Conservation (phyloP, 2,329 filamentous ascomycete species). For the Colletotrichum euphorbiae region DNA sequence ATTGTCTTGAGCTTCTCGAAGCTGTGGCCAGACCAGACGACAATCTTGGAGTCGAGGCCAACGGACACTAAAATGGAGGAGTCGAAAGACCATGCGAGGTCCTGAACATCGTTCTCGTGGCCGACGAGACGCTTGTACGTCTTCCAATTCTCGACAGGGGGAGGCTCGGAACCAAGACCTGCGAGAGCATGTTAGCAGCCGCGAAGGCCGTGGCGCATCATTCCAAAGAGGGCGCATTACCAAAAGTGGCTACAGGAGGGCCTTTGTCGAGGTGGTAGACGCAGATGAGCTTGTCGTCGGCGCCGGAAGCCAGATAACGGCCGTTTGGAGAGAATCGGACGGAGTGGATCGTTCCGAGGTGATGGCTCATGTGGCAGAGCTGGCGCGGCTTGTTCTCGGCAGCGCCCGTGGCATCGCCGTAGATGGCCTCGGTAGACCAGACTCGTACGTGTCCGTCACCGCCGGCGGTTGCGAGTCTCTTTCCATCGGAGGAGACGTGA, state of each 20-base stretch:
- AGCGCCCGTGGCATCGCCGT: conserved; percentile 63
- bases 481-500: conserved; percentile 94
- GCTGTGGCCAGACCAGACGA: conserved; percentile 97
- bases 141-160: conserved; percentile 97
- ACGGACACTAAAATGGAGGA: conserved; percentile 96
- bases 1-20: conserved; percentile 98
- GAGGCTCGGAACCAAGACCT: conserved; percentile 69
- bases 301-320: conserved; percentile 94
- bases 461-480: conserved; percentile 90
- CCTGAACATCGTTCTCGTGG: conserved; percentile 98
- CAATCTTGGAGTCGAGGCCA: conserved; percentile 95
- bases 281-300: conserved; percentile 98
- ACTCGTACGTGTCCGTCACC: conserved; percentile 98
- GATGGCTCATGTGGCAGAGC: conserved; percentile 97
- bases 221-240: conserved; percentile 55
- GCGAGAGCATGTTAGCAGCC: conserved; percentile 28
- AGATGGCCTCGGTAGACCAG: conserved; percentile 96
- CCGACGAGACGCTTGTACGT: conserved; percentile 93
- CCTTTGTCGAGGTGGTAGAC: conserved; percentile 92
- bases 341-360: conserved; percentile 96
- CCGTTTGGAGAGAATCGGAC: conserved; percentile 97
- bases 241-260: conserved; percentile 83
- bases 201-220: neutral
- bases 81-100: conserved; percentile 96
- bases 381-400: conserved; percentile 78